A percentile compares a stretch with the other conserved stretches of the same genome.
phyloP scores from a whole-genome alignment of 441 rosid species.

The Gossypium schwendimanii region DNA sequence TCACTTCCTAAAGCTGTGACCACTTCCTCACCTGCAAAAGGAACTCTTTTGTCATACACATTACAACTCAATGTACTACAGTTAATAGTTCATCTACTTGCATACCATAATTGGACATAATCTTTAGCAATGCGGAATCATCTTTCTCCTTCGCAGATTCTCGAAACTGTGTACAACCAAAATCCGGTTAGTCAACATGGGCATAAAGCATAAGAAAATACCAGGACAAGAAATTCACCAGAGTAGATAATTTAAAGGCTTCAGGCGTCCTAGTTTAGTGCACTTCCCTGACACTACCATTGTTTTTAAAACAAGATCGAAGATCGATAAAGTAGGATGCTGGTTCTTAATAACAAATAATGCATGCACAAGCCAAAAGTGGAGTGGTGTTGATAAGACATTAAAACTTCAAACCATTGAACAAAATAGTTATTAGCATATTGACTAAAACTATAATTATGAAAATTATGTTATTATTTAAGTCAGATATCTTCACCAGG shows the following conservation, averaged over 20 bases:
- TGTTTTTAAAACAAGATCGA: no score
- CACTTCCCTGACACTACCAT: no score
- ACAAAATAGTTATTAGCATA: neutral
- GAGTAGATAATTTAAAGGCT: no score
- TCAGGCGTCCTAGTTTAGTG: no score
- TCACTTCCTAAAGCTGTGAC: conserved; percentile 95
- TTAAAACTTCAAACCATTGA: neutral
- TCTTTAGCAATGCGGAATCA: conserved; percentile 58
- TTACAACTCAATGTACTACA: neutral
- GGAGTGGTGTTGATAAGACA: neutral
- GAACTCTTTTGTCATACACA: neutral
- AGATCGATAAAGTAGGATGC: no score
- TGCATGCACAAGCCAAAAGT: neutral
- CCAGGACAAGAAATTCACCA: no score
- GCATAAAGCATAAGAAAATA: neutral
- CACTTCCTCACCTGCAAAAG: conserved; percentile 80
- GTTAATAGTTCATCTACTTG: neutral
- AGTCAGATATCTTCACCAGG: neutral
- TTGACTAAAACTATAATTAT: neutral
- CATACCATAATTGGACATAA: conserved; percentile 86
- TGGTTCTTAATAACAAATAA: no score
- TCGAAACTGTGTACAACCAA: conserved; percentile 47
- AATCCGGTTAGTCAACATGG: conserved; percentile 9
- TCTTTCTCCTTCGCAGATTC: conserved; percentile 62
- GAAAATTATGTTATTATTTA: neutral